Percentiles rank a stretch among this genome's conserved stretches.
Conservation (phyloP, 2,329 filamentous ascomycete genomes). For the Diaporthe helianthi region DNA sequence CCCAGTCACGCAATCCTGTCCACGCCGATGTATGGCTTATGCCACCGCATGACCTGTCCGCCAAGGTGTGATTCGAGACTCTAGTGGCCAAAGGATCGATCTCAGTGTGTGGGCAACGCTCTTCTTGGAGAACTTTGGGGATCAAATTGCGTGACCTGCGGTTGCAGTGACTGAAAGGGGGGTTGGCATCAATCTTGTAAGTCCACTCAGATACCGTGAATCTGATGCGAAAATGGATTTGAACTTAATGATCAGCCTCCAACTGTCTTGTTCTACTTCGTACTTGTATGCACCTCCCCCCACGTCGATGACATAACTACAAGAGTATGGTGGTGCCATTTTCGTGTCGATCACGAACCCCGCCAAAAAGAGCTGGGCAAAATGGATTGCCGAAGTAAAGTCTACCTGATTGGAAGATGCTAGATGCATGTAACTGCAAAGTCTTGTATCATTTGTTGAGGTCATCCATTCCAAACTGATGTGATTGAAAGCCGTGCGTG, state of each 20-base stretch:
- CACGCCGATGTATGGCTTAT: neutral
- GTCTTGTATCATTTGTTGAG: neutral
- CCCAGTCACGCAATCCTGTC: neutral
- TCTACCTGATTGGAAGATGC: neutral
- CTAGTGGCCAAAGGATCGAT: neutral
- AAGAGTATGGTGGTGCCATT: conserved; percentile 4
- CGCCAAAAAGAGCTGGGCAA: neutral
- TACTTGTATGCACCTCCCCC: neutral
- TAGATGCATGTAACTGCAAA: no score
- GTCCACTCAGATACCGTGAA: no score
- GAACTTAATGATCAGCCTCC: neutral
- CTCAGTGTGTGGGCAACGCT: neutral
- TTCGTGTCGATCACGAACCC: conserved; percentile 9
- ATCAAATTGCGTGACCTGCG: neutral
- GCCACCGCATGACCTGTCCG: neutral
- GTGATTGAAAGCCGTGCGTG: neutral
- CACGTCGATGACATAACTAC: conserved; percentile 1
- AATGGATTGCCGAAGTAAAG: neutral
- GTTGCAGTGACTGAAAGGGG: neutral
- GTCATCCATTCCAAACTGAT: neutral
- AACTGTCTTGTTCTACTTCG: neutral
- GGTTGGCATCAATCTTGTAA: neutral
- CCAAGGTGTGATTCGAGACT: neutral
- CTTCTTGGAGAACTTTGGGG: neutral
- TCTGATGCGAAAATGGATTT: no score